Conservation (phyloP, 2,329 filamentous ascomycete species). For the Pseudocercospora pini-densiflorae region DNA sequence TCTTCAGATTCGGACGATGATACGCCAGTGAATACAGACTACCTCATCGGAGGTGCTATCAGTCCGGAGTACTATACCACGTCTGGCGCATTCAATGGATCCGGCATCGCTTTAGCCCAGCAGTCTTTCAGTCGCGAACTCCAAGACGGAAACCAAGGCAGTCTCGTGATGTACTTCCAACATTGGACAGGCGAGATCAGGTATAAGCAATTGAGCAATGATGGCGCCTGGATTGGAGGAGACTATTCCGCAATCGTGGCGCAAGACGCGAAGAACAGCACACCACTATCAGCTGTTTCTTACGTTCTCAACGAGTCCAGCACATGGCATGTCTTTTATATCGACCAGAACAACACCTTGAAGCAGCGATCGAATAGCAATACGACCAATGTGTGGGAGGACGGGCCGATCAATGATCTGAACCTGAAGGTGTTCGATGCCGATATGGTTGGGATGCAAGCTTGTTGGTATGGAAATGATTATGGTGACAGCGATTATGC, state of each 20-base stretch:
- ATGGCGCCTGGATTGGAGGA: slow-evolving; percentile 47
- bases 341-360: slow-evolving; percentile 45
- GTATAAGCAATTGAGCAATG: slow-evolving; percentile 43
- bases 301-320: slow-evolving; percentile 43
- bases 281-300: slow-evolving; percentile 49
- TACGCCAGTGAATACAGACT: slow-evolving; percentile 22
- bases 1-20: slow-evolving; percentile 1
- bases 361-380: slow-evolving; percentile 47
- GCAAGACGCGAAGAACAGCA: slow-evolving; percentile 49
- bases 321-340: slow-evolving; percentile 43
- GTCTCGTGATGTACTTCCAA: slow-evolving; percentile 52
- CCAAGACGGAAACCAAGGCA: slow-evolving; percentile 41
- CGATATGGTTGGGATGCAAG: slow-evolving; percentile 43
- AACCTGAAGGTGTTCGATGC: slow-evolving; percentile 39
- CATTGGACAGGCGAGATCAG: slow-evolving; percentile 50
- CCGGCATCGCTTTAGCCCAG: slow-evolving; percentile 51
- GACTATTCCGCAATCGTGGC: slow-evolving; percentile 45
- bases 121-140: slow-evolving; percentile 44
- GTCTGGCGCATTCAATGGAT: slow-evolving; percentile 53
- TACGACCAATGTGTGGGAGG: slow-evolving; percentile 44
- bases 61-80: slow-evolving; percentile 45
- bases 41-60: slow-evolving; percentile 46
- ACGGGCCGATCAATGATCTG: slow-evolving; percentile 42
- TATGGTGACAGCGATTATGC: slow-evolving; percentile 46
- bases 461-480: slow-evolving; percentile 45